Conservation (phyloP, 495 filamentous ascomycete genomes). For the Bryoglossum gracile region DNA sequence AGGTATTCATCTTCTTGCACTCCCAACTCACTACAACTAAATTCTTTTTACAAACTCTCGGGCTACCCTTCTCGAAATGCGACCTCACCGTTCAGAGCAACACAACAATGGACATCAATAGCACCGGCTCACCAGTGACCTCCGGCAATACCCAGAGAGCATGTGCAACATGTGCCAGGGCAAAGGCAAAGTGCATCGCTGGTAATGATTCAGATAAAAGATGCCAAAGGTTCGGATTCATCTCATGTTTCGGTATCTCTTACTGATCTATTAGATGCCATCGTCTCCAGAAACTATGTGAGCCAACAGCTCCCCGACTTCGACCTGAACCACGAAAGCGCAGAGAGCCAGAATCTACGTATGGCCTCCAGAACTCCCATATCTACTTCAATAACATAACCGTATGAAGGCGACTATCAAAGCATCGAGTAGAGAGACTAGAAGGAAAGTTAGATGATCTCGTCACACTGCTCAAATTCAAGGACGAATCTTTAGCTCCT, state of each 20-base stretch:
- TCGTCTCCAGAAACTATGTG: conserved; percentile 4
- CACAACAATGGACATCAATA: too few species aligned
- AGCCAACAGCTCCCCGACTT: background rate
- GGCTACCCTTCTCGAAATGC: too few species aligned
- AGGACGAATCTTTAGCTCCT: background rate
- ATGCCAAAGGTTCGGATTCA: background rate
- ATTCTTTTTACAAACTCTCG: too few species aligned
- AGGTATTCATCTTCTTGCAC: background rate
- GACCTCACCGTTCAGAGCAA: too few species aligned
- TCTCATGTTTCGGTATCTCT: background rate
- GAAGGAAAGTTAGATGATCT: conserved; percentile 21
- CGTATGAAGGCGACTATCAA: conserved; percentile 1
- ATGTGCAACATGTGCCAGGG: background rate
- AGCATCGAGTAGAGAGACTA: conserved; percentile 9
- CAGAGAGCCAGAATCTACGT: background rate
- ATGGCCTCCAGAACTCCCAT: background rate
- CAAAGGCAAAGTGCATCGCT: background rate
- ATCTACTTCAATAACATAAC: background rate
- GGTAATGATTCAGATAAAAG: background rate
- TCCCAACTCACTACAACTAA: background rate
- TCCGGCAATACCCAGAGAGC: background rate
- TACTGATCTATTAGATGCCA: conserved; percentile 6
- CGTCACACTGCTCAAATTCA: conserved; percentile 11
- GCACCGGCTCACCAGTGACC: too few species aligned
- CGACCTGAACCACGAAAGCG: background rate